Base-by-base conservation (phyloP, 2,329 filamentous ascomycete genomes). In the Aspergillus persii region DNA sequence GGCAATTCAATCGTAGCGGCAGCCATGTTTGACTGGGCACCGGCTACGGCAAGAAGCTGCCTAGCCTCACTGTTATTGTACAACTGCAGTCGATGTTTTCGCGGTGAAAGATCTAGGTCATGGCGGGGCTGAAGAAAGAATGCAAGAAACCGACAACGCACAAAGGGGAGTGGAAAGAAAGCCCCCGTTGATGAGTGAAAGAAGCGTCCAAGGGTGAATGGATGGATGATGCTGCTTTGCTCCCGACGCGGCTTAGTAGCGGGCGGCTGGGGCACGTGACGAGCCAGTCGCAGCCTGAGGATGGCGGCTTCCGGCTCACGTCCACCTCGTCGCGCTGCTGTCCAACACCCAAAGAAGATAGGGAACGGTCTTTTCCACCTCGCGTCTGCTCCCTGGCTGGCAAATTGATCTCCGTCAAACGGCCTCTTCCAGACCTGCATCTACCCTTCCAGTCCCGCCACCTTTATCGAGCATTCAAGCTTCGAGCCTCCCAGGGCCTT, bases 1-100 rank as follows among this genome's bases (percentile, higher is more conserved):
- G 83, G 80, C 54, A 85, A 74, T 74, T 88, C 85, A 41, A 88
- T 72, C 55, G 80, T 79, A 53, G 77, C 76, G 53, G 79, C 78
- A 72, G 82, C 84, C 85, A 88, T 87, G 66, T 53, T 23, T 68
- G 62, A 56, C 54, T 56, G 55, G 60, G 33, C 31, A 23, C 36
- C 48, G 50, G 53, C 62, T 51, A 60, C 58, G 66, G 63, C 62
- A 62, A 59, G 46, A 36, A 57, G 61, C 63, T 63, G 56, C 59
- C 53, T 50, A 51, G 49, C 54, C 23, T 50, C 12, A 53, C 15
- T 15, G 3, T 49, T 30, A 39, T 50, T 9, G 30, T 23, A 58
- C 52, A 56, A 36, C 46, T 66, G 66, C 62, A 66, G 60, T 60
- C 63, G 58, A 62, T 59, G 61, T 62, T 60, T 1, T 60, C 0